Conservation (phyloP, 2,329 filamentous ascomycete genomes). For the Tolypocladium cylindrosporum region DNA sequence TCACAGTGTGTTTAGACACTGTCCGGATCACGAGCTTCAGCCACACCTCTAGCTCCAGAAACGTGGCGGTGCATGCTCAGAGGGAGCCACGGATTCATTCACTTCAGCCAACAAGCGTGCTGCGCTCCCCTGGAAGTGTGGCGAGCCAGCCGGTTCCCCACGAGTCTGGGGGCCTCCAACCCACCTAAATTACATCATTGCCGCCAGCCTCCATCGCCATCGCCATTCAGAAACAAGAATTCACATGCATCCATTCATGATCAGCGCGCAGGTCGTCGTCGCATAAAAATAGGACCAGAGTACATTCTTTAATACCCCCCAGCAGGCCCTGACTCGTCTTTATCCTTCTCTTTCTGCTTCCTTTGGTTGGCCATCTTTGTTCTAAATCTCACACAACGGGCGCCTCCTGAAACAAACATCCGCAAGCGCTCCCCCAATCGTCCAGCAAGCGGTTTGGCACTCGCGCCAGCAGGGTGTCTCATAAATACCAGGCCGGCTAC, state of each 20-base stretch:
- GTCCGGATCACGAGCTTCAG: neutral
- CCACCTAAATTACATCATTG: neutral
- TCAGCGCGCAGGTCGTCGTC: neutral
- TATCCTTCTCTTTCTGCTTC: neutral
- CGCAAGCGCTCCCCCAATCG: slow-evolving; percentile 9
- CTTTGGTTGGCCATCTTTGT: slow-evolving; percentile 7
- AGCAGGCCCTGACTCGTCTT: neutral
- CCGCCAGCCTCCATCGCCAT: neutral
- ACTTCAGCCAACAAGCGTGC: neutral
- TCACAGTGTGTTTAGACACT: neutral
- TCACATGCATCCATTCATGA: neutral
- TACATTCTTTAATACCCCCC: neutral
- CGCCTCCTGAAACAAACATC: slow-evolving; percentile 15
- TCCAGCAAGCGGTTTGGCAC: slow-evolving; percentile 9
- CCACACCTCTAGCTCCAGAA: neutral
- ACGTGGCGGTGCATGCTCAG: neutral
- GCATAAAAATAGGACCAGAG: neutral
- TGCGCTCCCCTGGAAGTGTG: neutral
- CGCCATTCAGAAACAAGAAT: neutral
- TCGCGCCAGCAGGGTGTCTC: slow-evolving; percentile 2
- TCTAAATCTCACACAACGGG: slow-evolving; percentile 7
- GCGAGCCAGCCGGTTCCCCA: neutral
- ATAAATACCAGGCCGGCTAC: slow-evolving; percentile 4
- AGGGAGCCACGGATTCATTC: no score
- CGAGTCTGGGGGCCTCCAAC: neutral